Percentiles rank a stretch among this genome's conserved stretches.
These are phyloP conservation scores for Solanum paucissectum DNA, from an alignment of 257 asterid genomes.

Conservation along the genomic window DNA sequence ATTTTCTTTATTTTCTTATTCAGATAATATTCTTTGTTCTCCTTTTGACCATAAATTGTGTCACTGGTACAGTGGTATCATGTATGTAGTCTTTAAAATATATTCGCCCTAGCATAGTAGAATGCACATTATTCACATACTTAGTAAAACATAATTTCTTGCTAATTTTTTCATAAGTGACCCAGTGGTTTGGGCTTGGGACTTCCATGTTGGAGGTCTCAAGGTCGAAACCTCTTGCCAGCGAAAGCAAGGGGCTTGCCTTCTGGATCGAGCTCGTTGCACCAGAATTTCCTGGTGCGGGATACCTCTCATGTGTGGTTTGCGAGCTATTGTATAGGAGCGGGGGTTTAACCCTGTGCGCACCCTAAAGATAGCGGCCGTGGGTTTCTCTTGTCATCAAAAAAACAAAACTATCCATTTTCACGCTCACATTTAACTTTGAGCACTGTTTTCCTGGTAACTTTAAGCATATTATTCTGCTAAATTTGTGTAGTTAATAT, in stretches of 20 bases:
- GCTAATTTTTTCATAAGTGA: background rate
- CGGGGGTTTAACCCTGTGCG: too few relatives aligned
- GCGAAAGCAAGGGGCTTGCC: too few relatives aligned
- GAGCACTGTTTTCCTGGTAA: background rate
- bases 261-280: too few relatives aligned
- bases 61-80: background rate
- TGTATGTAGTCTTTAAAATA: background rate
- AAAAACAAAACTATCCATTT: background rate
- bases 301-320: too few relatives aligned
- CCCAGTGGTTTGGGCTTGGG: too few relatives aligned
- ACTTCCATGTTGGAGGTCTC: too few relatives aligned
- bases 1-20: background rate
- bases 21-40: background rate
- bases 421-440: background rate
- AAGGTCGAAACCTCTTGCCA: too few relatives aligned
- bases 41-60: background rate
- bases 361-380: too few relatives aligned
- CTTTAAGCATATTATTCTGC: background rate
- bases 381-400: too few relatives aligned
- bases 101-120: background rate
- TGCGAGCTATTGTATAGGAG: too few relatives aligned
- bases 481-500: background rate
- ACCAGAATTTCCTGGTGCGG: too few relatives aligned
- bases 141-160: too few relatives aligned
- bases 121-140: background rate